Evolutionary conservation across 768 basidiomycete genomes (phyloP), one percentile per base, ranked within the genome.

Genomic region (Dentipellis fragilis): DNA sequence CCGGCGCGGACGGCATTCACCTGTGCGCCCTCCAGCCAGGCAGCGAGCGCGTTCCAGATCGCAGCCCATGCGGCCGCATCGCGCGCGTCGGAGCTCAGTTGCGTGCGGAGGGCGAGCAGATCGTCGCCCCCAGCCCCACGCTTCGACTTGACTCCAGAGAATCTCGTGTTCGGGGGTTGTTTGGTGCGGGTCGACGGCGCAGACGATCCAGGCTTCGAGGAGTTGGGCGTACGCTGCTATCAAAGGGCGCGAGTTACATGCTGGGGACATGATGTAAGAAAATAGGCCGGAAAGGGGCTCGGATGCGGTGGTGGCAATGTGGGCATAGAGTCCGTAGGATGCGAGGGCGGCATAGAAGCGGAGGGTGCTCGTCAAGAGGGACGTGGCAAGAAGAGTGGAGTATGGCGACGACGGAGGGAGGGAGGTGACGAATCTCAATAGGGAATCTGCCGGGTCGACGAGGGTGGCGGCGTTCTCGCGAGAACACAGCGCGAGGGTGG

Each of bases 141-240:
- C 83, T n/a, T 74, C 69, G 10, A 95, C 73, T 63, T 93, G 90
- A 54, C 85, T 89, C 94, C 95, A 98, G 9, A 87, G 69, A 50
- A 97, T 82, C 53, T 89, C 91, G 68, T 98, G 95, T 8, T 75
- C 76, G 0, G 92, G 92, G 2, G 83, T 87, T 7, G 92, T 94
- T 54, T 77, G 75, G 65, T 98, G 95, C 6, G 95, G 94, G 64
- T 98, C 88, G n/a, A 81, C 78, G 0, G 93, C 91, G 61, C 90
- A 94, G 3, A 80, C 73, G 6, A 75, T 85, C 93, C 93, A 97
- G 0, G 75, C 71, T 57, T 80, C 79, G 2, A 91, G 60, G 9
- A 92, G 69, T 10, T 71, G 69, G 5, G 78, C 69, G 79, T 86
- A 93, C 3, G 80, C 74, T 23, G 67, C 56, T 39, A 69, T 70